A percentile compares a stretch with the other conserved stretches of the same genome.
These are phyloP conservation scores for Kodamaea fukazawae DNA, from an alignment of 805 yeast species.

Conservation along the genomic window DNA sequence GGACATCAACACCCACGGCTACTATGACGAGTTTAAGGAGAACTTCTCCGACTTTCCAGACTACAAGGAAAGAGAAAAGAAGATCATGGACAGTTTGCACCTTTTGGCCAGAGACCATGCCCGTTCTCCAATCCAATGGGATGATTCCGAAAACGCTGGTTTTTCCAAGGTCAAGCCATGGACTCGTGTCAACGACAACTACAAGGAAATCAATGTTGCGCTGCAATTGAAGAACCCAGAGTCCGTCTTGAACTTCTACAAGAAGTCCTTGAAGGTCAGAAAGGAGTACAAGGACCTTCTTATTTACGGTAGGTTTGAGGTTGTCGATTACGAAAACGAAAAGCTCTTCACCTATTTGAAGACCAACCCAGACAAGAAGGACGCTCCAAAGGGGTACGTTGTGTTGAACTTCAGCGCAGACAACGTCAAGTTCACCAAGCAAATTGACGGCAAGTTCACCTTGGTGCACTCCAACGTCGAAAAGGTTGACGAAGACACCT, in stretches of 20 bases:
- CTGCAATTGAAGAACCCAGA: slow-evolving; percentile 44
- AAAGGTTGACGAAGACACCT: slow-evolving; percentile 19
- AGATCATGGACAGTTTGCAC: slow-evolving; percentile 32
- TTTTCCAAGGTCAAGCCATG: slow-evolving; percentile 51
- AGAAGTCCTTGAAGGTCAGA: slow-evolving; percentile 41
- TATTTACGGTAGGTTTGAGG: slow-evolving; percentile 45
- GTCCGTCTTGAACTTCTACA: slow-evolving; percentile 48
- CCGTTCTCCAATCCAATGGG: slow-evolving; percentile 60
- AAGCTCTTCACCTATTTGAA: slow-evolving; percentile 44
- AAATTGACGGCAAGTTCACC: slow-evolving; percentile 25
- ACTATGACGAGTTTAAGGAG: slow-evolving; percentile 33
- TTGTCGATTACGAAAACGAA: slow-evolving; percentile 43
- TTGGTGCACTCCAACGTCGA: slow-evolving; percentile 33
- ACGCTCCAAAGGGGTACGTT: slow-evolving; percentile 26
- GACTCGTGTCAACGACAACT: slow-evolving; percentile 52
- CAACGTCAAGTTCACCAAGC: slow-evolving; percentile 26
- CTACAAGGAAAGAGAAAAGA: slow-evolving; percentile 19
- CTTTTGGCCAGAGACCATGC: slow-evolving; percentile 51
- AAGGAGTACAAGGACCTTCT: slow-evolving; percentile 43
- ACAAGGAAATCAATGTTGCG: slow-evolving; percentile 47
- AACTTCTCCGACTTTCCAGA: slow-evolving; percentile 23
- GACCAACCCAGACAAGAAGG: slow-evolving; percentile 23
- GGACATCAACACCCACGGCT: slow-evolving; percentile 48
- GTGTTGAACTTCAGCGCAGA: slow-evolving; percentile 44
- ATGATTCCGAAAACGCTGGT: slow-evolving; percentile 41